Evolutionary conservation across 2,329 filamentous ascomycete species (phyloP), one percentile per base, ranked within the genome.

Genomic region (Trichoderma gracile): DNA sequence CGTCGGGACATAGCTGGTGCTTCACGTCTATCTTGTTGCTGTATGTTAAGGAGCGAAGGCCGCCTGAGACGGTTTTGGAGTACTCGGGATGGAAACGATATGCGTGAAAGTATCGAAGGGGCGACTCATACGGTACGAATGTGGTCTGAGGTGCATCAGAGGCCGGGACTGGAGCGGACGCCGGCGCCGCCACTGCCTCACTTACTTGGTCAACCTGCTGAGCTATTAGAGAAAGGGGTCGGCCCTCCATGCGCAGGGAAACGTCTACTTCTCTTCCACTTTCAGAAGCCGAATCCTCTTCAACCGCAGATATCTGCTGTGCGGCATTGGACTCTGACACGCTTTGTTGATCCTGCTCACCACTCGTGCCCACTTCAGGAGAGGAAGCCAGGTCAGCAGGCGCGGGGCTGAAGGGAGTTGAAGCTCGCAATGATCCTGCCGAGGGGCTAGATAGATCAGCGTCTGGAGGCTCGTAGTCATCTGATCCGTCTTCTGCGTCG

Each of bases 31-130:
- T 96, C 70, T 88, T 89, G 77, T 96, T 91, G 79, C 92, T 97
- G 79, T 94, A 98, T 49, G 93, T 98, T 80, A 96, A 83, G 68
- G 95, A 98, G 73, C 90, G 89, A 73, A 93, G 89, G 49, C 94
- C 94, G 67, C 89, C 89, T 63, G 86, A 75, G 64, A 97, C 87
- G 64, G 86, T 80, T 56, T 89, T 77, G 68, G 82, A 80, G 78
- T 88, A 98, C 58, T 85, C 81, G 38, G 92, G 91, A 74, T 98
- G 93, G 74, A 94, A 97, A 70, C 94, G 92, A 78, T 91, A 99
- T 43, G 91, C 89, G 75, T 88, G 92, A 77, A 98, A 97, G 70
- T 86, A 85, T 69, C 86, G 87, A 66, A 99, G 81, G 38, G 93
- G 91, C 73, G 92, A 96, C 73, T 90, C 83, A 77, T 99, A 99